Evolutionary conservation across 2,329 filamentous ascomycete species (phyloP), one percentile per base, ranked within the genome.

Genomic region (Thelonectria rubi): DNA sequence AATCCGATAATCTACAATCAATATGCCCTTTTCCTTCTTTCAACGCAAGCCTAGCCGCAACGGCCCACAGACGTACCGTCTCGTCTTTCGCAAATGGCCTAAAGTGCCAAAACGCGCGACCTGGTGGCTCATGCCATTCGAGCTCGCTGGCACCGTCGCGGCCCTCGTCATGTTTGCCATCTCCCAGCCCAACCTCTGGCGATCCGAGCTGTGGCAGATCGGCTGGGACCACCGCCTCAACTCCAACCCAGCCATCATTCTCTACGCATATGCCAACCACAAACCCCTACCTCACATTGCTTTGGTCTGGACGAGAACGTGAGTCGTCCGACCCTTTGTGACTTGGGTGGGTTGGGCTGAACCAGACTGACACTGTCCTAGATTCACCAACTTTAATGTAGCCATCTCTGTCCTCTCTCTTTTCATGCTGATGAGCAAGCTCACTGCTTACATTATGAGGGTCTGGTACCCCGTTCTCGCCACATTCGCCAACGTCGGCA

Each of bases 241-340:
- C 77, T 93, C 90, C 63, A 88, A 87, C 68, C 91, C 91, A 14
- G 83, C 79, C 63, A 85, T 89, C 70, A 80, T 92, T 17, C 76
- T 93, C 34, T 93, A 91, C 75, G 88, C 89, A 34, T 89, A 90
- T 72, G 90, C 90, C 53, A 94, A 94, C 73, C 85, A 92, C 73
- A 77, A 81, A 55, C 82, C 88, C 0, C 78, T 88, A 14, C 87
- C 88, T 1, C 80, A 81, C 34, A 80, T 86, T 10, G 90, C 91
- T 1, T 78, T 93, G 55, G 84, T 93, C 14, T 94, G 91, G 91
- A 90, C 89, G 62, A 78, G 82, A 72, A 85, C 84, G 91, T 94
- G 76, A 79, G 90, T 85, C 42, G 49, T 47, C 24, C 30, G 15
- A 17, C 32, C n/a, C n/a, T 12, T n/a, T 15, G n/a, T 37, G 39